phyloP scores from a whole-genome alignment of 495 filamentous ascomycete genomes.

The Neurospora cerealis region DNA sequence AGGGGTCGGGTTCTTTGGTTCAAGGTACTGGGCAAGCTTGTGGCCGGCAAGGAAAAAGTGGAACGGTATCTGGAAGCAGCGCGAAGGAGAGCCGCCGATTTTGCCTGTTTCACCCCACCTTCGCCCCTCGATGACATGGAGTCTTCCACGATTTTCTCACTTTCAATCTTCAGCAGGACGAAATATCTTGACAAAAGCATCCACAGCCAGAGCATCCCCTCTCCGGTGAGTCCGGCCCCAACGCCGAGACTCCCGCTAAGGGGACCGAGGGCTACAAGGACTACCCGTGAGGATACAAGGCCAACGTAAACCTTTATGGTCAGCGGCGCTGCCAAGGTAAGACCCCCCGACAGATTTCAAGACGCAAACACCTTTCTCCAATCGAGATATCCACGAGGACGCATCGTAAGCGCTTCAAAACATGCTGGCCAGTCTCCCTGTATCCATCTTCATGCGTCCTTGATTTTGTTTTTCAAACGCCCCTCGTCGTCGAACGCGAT shows the following conservation, averaged over 20 bases:
- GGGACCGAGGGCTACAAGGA: neutral
- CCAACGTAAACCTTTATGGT: neutral
- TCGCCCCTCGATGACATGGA: neutral
- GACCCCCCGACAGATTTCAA: neutral
- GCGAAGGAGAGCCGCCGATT: neutral
- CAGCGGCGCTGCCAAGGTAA: neutral
- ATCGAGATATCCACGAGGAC: neutral
- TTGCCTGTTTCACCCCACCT: neutral
- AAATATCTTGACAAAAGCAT: neutral
- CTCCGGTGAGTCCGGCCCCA: neutral
- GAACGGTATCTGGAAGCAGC: neutral
- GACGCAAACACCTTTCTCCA: neutral
- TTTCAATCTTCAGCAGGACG: neutral
- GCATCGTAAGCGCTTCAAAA: neutral
- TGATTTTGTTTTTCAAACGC: neutral
- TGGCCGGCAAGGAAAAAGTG: neutral
- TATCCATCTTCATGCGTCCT: neutral
- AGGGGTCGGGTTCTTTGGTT: too few species aligned
- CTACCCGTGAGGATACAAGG: neutral
- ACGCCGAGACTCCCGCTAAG: neutral
- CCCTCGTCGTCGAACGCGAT: neutral
- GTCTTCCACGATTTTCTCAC: neutral
- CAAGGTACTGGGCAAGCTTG: neutral
- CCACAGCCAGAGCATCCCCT: neutral
- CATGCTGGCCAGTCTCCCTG: neutral